Percentiles rank a stretch among this genome's conserved stretches.
Evolutionary conservation across 208 protist species (phyloP).

Genomic region (Novymonas esmeraldas): DNA sequence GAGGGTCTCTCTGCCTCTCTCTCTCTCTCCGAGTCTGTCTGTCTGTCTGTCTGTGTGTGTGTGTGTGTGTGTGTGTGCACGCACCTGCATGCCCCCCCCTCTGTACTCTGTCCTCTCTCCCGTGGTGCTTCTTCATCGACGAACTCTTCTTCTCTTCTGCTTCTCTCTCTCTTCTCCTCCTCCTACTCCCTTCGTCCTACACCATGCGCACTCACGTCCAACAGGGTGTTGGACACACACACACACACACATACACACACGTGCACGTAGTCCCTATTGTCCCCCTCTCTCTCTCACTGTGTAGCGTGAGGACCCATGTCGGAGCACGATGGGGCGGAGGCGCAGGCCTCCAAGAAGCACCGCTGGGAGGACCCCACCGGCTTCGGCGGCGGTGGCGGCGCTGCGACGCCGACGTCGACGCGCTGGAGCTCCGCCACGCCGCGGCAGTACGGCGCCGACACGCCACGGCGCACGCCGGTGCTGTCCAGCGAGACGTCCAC

Average conservation of each 20-base stretch:
- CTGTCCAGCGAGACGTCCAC: slow-evolving; percentile 45
- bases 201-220: not conserved
- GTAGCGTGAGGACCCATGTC: not conserved
- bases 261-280: not conserved
- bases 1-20: too few relatives aligned
- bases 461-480: slow-evolving; percentile 48
- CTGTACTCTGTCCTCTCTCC: too few relatives aligned
- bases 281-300: slow-evolving; percentile 5
- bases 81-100: too few relatives aligned
- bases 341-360: slow-evolving; percentile 56
- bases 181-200: too few relatives aligned
- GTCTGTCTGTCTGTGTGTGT: too few relatives aligned
- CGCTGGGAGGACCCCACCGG: slow-evolving; percentile 60
- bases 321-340: slow-evolving; percentile 9
- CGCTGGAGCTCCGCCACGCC: slow-evolving; percentile 82
- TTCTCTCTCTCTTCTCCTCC: not conserved
- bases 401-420: slow-evolving; percentile 40
- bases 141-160: too few relatives aligned
- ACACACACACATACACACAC: not conserved
- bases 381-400: slow-evolving; percentile 13
- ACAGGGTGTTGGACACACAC: not conserved
- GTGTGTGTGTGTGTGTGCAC: too few relatives aligned
- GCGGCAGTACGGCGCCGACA: slow-evolving; percentile 70
- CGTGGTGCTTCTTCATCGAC: not conserved
- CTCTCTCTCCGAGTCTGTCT: too few relatives aligned